Base-by-base conservation (phyloP, 345 rosid genomes). In the Heritiera fomes region DNA sequence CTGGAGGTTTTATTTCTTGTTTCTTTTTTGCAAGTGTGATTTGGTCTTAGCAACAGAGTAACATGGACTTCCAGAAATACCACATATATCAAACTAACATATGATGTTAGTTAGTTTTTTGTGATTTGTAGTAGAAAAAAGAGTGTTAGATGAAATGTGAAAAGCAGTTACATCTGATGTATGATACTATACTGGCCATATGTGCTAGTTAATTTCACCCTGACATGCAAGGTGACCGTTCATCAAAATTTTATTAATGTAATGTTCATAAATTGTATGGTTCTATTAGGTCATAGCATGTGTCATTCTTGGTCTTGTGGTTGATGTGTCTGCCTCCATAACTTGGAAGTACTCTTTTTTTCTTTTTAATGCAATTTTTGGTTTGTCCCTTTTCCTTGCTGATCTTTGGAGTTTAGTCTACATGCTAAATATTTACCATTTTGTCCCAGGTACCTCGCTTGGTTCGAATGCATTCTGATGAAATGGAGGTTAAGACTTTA, bases 381-480 rank as follows among this genome's bases (percentile, higher is more conserved):
- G n/a, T 7, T 73, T 30, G 28, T 74, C 53, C 5, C 71, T 72
- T 78, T 50, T 8, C 41, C 17, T 50, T 74, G 53, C 38, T 56
- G 20, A 55, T 41, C 66, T 23, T 41, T 8, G 8, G 15, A 23
- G 52, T 38, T 60, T 55, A 47, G 17, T 23, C 13, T 34, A 17
- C 43, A 34, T 38, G 53, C 72, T 84, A 62, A 70, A 66, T 52
- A 68, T 66, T 64, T 28, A 63, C 71, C 75, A 34, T 81, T 82
- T 71, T 84, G 79, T 32, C 77, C 56, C 83, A 94, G 99, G 91
- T 97, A 75, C 98, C 98, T 70, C 98, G 96, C 67, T 85, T 97
- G 81, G 99, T 94, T 78, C 89, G 96, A 83, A 86, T 97, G 99
- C 98, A 94, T 85, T 94, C 99, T 40, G 80, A 91, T 90, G 99